These are phyloP conservation scores for Mycosarcoma maydis DNA, from an alignment of 1,284 basidiomycete genomes.

Conservation along the genomic window DNA sequence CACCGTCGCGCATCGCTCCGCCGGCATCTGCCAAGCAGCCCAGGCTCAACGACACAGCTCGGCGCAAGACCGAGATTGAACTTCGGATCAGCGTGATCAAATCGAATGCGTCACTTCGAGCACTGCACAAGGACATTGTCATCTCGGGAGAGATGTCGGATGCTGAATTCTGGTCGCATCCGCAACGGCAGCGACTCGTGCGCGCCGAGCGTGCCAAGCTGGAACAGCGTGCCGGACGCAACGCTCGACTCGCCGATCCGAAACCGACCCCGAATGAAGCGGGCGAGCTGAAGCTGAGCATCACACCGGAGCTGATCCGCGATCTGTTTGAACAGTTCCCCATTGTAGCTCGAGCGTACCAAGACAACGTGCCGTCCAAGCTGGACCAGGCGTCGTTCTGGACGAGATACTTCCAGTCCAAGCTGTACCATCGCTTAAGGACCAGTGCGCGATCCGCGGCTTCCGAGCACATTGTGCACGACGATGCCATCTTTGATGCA, in stretches of 20 bases:
- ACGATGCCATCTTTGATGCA: slow-evolving; percentile 92
- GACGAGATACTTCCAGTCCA: slow-evolving; percentile 94
- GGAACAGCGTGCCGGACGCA: slow-evolving; percentile 59
- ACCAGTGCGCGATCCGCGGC: slow-evolving; percentile 89
- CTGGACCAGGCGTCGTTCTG: slow-evolving; percentile 91
- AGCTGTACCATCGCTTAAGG: slow-evolving; percentile 90
- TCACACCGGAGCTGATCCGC: slow-evolving; percentile 89
- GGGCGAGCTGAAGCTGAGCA: slow-evolving; percentile 79
- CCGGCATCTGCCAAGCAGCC: neutral
- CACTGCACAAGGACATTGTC: slow-evolving; percentile 64
- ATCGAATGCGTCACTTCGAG: slow-evolving; percentile 52
- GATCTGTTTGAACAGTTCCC: slow-evolving; percentile 99
- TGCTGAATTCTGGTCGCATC: slow-evolving; percentile 66
- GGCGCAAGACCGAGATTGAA: slow-evolving; percentile 49
- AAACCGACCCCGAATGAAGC: slow-evolving; percentile 58
- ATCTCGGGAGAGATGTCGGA: slow-evolving; percentile 51
- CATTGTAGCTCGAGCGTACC: slow-evolving; percentile 88
- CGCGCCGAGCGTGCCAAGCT: slow-evolving; percentile 55
- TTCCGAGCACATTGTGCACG: slow-evolving; percentile 83
- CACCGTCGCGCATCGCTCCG: neutral
- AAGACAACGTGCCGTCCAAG: slow-evolving; percentile 89
- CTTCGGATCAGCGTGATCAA: slow-evolving; percentile 59
- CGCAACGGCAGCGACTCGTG: slow-evolving; percentile 57
- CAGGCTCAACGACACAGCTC: slow-evolving; percentile 4
- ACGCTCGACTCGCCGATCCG: slow-evolving; percentile 63